A percentile compares a stretch with the other conserved stretches of the same genome.
These are phyloP conservation scores for Nitzschia putrida DNA, from an alignment of 108 stramenopile species.

Conservation along the genomic window DNA sequence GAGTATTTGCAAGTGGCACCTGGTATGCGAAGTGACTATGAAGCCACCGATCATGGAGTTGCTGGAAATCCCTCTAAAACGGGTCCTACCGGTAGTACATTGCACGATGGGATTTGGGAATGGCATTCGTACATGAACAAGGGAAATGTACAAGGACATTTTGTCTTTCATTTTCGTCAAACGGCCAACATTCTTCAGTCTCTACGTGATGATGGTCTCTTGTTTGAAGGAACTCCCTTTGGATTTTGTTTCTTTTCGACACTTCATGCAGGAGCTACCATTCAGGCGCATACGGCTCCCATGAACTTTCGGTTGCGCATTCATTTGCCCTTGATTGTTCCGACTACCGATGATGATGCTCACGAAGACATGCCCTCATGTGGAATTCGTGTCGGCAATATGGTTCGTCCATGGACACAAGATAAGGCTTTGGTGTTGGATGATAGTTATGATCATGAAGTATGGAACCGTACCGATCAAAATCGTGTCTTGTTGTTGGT, in stretches of 20 bases:
- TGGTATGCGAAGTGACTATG: slow-evolving; percentile 61
- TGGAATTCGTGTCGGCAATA: slow-evolving; percentile 90
- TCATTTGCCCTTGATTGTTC: slow-evolving; percentile 93
- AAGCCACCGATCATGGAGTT: slow-evolving; percentile 38
- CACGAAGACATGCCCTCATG: slow-evolving; percentile 37
- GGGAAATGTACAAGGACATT: slow-evolving; percentile 55
- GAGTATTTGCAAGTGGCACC: slow-evolving; percentile 66
- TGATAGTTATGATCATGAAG: slow-evolving; percentile 96
- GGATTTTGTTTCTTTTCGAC: slow-evolving; percentile 89
- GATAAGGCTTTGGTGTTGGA: slow-evolving; percentile 91
- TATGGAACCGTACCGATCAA: slow-evolving; percentile 89
- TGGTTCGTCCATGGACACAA: slow-evolving; percentile 72
- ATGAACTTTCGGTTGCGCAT: slow-evolving; percentile 93
- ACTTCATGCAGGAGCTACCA: slow-evolving; percentile 58
- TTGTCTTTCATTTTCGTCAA: slow-evolving; percentile 70
- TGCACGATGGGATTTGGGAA: slow-evolving; percentile 79
- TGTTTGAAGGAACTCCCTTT: slow-evolving; percentile 76
- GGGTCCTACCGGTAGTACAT: slow-evolving; percentile 19
- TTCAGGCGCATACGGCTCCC: slow-evolving; percentile 87
- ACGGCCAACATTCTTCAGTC: slow-evolving; percentile 66
- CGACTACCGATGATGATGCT: slow-evolving; percentile 30
- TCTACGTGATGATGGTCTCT: slow-evolving; percentile 29
- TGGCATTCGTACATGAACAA: slow-evolving; percentile 89
- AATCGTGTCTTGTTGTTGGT: slow-evolving; percentile 76
- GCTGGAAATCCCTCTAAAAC: not conserved